Evolutionary conservation across 2,329 filamentous ascomycete species (phyloP).

Genomic region (Chaetothyriales sp.): DNA sequence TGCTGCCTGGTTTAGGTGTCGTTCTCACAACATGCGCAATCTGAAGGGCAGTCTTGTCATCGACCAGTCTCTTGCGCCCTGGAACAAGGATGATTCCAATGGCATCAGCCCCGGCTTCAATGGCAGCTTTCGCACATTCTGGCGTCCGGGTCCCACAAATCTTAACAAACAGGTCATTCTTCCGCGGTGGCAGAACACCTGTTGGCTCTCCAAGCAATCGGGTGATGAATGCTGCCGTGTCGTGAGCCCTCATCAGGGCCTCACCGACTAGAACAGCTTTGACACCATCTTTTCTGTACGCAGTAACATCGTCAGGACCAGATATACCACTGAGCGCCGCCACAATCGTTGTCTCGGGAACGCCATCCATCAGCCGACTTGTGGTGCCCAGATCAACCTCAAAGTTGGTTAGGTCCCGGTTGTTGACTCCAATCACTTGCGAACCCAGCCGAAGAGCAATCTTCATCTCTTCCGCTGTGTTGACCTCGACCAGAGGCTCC

Average conservation of each 20-base stretch:
- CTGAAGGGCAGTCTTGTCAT: constrained; percentile 58
- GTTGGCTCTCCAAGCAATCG: constrained; percentile 53
- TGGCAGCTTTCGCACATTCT: constrained; percentile 64
- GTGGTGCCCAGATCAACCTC: constrained; percentile 92
- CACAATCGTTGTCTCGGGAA: constrained; percentile 71
- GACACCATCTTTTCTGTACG: constrained; percentile 77
- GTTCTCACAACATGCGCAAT: constrained; percentile 66
- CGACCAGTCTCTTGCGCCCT: constrained; percentile 63
- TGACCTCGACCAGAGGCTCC: constrained; percentile 95
- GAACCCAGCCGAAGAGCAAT: constrained; percentile 73
- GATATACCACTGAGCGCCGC: constrained; percentile 92
- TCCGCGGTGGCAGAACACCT: constrained; percentile 16
- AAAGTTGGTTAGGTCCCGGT: constrained; percentile 89
- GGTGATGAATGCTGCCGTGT: constrained; percentile 69
- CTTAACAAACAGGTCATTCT: constrained; percentile 48
- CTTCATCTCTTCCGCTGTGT: constrained; percentile 84
- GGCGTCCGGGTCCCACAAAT: constrained; percentile 82
- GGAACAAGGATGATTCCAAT: constrained; percentile 86
- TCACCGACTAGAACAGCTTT: constrained; percentile 90
- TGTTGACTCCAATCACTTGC: constrained; percentile 92
- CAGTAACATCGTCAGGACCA: constrained; percentile 69
- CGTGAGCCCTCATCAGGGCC: constrained; percentile 79
- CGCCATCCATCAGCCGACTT: constrained; percentile 70
- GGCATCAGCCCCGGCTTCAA: constrained; percentile 76
- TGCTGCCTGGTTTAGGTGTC: constrained; percentile 21